Evolutionary conservation across 1,139 yeast genomes (phyloP), one percentile per base, ranked within the genome.

Genomic region (Suzukiozyma palmioleophila): DNA sequence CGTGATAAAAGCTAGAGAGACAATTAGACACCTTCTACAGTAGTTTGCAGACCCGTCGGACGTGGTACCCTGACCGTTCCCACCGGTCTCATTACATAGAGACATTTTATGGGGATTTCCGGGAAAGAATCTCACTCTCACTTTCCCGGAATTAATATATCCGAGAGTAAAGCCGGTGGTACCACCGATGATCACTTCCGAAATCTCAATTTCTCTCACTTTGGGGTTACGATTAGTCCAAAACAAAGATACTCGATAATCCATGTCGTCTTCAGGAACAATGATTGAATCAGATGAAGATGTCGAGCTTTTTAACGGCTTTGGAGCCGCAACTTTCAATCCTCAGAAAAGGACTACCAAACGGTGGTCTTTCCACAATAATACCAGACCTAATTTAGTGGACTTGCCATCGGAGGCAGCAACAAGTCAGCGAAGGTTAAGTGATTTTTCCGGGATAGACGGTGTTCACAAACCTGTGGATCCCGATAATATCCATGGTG

Each of bases 381-480:
- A 56, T 42, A 50, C 64, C 32, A 58, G 57, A 39, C 73, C 74
- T 11, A 63, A 68, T 48, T 58, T 67, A 43, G 63, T 65, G 8
- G 69, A 65, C 36, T 44, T 60, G 33, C 64, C 65, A 1, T 48
- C 55, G 13, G 65, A 53, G 38, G 60, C 62, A 3, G 36, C 45
- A 10, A 43, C 49, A 10, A 48, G 57, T 27, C 51, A 53, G 34
- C 52, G 76, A 43, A 52, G 75, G 47, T 53, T 67, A 38, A 68
- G 74, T 46, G 76, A 70, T 43, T 61, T 66, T 16, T 62, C 69
- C 3, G 70, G 71, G 21, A 64, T 52, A 24, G 84, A 79, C 51
- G 79, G 76, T 15, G 79, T 79, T 33, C 84, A 79, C 50, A 68
- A 69, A 35, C 70, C 69, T 38, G 66, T 77, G 35, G 75, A 76